phyloP scores from a whole-genome alignment of 2,329 filamentous ascomycete genomes.

The Aureobasidium mangrovei region DNA sequence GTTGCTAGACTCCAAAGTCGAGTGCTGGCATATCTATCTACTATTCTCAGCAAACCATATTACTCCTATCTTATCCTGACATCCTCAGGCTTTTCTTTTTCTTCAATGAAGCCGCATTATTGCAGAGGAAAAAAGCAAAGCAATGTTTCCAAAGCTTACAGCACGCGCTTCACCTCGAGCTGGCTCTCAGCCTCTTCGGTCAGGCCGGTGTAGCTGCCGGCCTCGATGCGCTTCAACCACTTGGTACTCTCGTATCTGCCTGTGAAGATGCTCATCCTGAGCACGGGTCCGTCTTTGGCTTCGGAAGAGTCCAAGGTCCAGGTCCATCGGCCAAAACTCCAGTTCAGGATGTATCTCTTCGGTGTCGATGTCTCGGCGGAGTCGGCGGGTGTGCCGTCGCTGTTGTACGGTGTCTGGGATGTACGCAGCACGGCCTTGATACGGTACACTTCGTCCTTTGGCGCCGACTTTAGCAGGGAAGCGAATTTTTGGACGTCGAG shows the following conservation, averaged over 20 bases:
- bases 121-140: not conserved
- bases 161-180: slow-evolving; percentile 40
- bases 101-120: not conserved
- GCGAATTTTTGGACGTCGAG: slow-evolving; percentile 53
- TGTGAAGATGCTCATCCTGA: slow-evolving; percentile 69
- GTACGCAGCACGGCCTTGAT: slow-evolving; percentile 66
- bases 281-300: slow-evolving; percentile 28
- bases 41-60: no score
- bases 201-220: slow-evolving; percentile 22
- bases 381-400: slow-evolving; percentile 19
- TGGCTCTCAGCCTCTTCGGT: slow-evolving; percentile 32
- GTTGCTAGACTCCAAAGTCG: no score
- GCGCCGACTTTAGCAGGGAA: slow-evolving; percentile 59
- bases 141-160: slow-evolving; percentile 18
- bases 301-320: slow-evolving; percentile 55
- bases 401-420: slow-evolving; percentile 29
- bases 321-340: slow-evolving; percentile 94
- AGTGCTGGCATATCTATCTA: no score
- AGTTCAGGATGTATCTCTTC: slow-evolving; percentile 81
- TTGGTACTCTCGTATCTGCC: slow-evolving; percentile 64
- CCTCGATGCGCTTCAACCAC: slow-evolving; percentile 66
- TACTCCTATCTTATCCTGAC: not conserved
- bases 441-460: slow-evolving; percentile 90
- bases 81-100: not conserved
- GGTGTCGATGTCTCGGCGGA: slow-evolving; percentile 29